Evolutionary conservation across 257 asterid genomes (phyloP).

Genomic region (Paraleonurus japonicus): DNA sequence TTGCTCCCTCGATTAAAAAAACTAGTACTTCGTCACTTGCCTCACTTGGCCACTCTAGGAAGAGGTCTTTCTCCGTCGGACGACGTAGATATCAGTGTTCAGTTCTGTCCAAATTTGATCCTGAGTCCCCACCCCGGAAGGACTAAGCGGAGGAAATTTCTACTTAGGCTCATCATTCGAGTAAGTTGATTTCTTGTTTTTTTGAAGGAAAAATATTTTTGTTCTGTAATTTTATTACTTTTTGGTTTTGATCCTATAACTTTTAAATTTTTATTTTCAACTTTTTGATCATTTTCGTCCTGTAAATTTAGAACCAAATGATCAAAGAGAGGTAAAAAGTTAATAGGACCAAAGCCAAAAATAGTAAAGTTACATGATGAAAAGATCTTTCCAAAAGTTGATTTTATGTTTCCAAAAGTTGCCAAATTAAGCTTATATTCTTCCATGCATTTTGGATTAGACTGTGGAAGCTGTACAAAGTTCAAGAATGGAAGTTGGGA

Average conservation of each 20-base stretch:
- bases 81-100: background rate
- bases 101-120: background rate
- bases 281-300: too few relatives aligned
- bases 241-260: too few relatives aligned
- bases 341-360: too few relatives aligned
- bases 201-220: too few relatives aligned
- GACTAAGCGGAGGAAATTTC: background rate
- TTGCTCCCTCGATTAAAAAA: constrained; percentile 15
- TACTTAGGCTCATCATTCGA: too few relatives aligned
- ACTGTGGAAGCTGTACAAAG: background rate
- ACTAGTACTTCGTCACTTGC: constrained; percentile 21
- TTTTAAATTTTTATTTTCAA: too few relatives aligned
- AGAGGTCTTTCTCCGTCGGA: background rate
- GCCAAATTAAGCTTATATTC: too few relatives aligned
- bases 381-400: too few relatives aligned
- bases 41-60: constrained; percentile 13
- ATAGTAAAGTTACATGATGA: too few relatives aligned
- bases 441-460: background rate
- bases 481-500: background rate
- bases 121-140: background rate
- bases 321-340: too few relatives aligned
- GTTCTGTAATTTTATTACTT: too few relatives aligned
- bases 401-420: background rate
- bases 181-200: background rate
- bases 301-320: too few relatives aligned